Evolutionary conservation across 106 monocot species (phyloP).

Genomic region (Dactylorhiza incarnata): DNA sequence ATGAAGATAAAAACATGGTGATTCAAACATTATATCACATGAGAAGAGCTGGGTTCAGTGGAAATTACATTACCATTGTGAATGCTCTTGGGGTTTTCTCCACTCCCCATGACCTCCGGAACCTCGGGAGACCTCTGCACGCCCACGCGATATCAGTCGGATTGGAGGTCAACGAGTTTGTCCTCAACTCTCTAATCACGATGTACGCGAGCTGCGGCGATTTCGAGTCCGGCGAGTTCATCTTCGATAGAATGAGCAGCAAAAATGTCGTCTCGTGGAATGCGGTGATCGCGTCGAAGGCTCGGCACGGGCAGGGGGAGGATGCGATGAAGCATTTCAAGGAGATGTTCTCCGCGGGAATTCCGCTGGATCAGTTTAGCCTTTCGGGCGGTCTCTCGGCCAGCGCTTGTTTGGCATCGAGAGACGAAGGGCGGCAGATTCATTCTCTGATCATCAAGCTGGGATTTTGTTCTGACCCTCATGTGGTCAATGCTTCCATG

Average conservation of each 20-base stretch:
- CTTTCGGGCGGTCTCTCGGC: constrained; percentile 49
- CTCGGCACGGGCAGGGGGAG: constrained; percentile 53
- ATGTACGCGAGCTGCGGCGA: constrained; percentile 83
- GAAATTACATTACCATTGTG: constrained; percentile 81
- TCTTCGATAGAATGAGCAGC: constrained; percentile 33
- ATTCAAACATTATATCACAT: constrained; percentile 48
- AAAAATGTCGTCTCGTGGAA: constrained; percentile 78
- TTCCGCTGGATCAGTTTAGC: constrained; percentile 51
- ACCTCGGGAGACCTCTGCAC: constrained; percentile 53
- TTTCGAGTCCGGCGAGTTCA: constrained; percentile 40
- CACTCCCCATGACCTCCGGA: constrained; percentile 21
- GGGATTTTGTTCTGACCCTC: constrained; percentile 41
- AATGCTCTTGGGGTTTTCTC: constrained; percentile 57
- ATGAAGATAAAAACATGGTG: constrained; percentile 37
- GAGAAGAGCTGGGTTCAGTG: constrained; percentile 31
- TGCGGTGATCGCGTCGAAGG: constrained; percentile 63
- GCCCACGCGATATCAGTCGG: constrained; percentile 43
- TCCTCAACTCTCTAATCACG: constrained; percentile 66
- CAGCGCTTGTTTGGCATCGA: constrained; percentile 55
- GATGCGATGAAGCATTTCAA: constrained; percentile 65
- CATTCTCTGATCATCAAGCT: constrained; percentile 53
- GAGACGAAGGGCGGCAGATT: constrained; percentile 74
- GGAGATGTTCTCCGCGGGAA: constrained; percentile 29
- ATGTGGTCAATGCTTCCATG: constrained; percentile 67
- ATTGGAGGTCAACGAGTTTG: constrained; percentile 49